Evolutionary conservation across 139 green algal species (phyloP), one percentile per base, ranked within the genome.

Genomic region (Spirogloea muscicola): DNA sequence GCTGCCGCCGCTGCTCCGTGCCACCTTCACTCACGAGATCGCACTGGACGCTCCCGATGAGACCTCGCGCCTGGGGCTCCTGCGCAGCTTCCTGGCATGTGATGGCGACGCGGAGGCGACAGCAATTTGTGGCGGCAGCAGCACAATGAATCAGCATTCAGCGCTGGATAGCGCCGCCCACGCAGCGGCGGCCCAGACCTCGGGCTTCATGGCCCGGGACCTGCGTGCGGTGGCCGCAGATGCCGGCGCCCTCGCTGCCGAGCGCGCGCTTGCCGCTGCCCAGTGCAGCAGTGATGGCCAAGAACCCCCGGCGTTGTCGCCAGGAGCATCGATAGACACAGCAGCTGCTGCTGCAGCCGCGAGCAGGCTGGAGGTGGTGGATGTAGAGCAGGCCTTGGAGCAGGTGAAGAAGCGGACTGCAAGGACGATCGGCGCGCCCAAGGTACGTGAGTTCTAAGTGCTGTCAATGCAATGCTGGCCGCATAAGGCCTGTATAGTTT

Each of bases 11-110:
- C 70, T 85, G 1, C 55, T 96, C 41, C 82, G 90, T 3, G 81
- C 88, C 42, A 88, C 74, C 82, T 96, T 96, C 88, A 96, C 88
- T 0, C 90, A 96, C 74, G 84, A 92, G 57, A 9, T 96, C 0
- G 42, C 51, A 3, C 18, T 91, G 13, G 76, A 83, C 10, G 73
- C 84, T 2, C 80, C 88, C 5, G 72, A 74, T 40, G 48, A 81
- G 31, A 31, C 66, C 18, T n/a, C 84, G 27, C 79, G 85, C 25
- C 34, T 27, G 27, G 31, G 1, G 0, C 59, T 91, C 64, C 58
- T 89, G 9, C 0, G 74, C 82, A n/a, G 49, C 87, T 66, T 40
- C 88, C 29, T 73, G 21, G 3, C n/a, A n/a, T n/a, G n/a, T n/a
- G n/a, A n/a, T n/a, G n/a, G n/a, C n/a, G n/a, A n/a, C n/a, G n/a